phyloP scores from a whole-genome alignment of 768 basidiomycete genomes.

The Glaciozyma martinii region DNA sequence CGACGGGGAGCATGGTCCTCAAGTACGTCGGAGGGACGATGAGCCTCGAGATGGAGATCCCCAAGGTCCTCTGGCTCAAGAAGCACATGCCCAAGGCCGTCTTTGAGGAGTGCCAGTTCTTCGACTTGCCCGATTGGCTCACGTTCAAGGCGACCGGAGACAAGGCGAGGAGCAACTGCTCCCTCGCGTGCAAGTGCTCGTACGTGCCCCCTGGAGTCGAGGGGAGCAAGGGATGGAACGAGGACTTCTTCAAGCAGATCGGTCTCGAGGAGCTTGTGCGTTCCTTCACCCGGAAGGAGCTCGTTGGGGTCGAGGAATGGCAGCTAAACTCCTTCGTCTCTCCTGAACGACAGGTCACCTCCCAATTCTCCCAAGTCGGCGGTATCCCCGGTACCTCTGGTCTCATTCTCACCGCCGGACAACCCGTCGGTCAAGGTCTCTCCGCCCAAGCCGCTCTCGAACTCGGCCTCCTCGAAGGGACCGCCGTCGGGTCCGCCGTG shows the following conservation, averaged over 20 bases:
- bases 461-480: conserved; percentile 74
- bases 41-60: conserved; percentile 97
- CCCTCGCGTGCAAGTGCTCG: conserved; percentile 90
- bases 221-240: conserved; percentile 68
- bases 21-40: conserved; percentile 94
- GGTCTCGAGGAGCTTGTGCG: conserved; percentile 61
- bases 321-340: no score
- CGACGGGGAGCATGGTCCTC: conserved; percentile 69
- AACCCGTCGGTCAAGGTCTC: conserved; percentile 77
- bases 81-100: conserved; percentile 63
- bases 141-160: conserved; percentile 82
- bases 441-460: conserved; percentile 69
- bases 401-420: conserved; percentile 61
- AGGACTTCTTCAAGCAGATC: conserved; percentile 74
- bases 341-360: conserved; percentile 43
- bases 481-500: conserved; percentile 83
- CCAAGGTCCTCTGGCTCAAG: conserved; percentile 94
- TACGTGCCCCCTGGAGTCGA: conserved; percentile 62
- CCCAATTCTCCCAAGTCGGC: conserved; percentile 69
- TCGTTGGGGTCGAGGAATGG: not conserved
- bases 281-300: no score
- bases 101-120: conserved; percentile 48
- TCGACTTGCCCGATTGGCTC: conserved; percentile 44
- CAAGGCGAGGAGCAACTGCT: conserved; percentile 74
- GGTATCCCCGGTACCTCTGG: conserved; percentile 49